These are phyloP conservation scores for Arthrobotrys megalospora DNA, from an alignment of 2,329 filamentous ascomycete species.

Conservation along the genomic window DNA sequence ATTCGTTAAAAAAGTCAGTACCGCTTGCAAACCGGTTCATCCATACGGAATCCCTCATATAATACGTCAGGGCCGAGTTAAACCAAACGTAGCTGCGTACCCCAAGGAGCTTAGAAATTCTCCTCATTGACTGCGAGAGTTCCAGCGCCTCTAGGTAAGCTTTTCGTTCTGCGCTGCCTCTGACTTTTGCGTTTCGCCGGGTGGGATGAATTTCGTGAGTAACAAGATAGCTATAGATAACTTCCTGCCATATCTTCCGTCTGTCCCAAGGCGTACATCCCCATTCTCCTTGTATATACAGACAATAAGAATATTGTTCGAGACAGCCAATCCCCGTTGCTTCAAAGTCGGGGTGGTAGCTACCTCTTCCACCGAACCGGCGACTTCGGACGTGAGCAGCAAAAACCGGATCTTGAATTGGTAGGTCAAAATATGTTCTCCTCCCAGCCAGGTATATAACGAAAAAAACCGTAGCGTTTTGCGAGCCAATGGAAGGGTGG, in stretches of 20 bases:
- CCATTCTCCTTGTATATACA: background rate
- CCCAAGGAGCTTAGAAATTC: background rate
- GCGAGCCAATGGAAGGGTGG: background rate
- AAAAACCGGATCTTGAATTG: conserved; percentile 17
- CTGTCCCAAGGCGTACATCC: conserved; percentile 2
- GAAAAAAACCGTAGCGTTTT: background rate
- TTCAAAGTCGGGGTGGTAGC: conserved; percentile 14
- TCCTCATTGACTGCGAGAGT: background rate
- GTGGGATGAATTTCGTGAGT: too few relatives aligned
- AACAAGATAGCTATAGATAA: background rate
- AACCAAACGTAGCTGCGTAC: background rate
- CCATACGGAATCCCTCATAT: too few relatives aligned
- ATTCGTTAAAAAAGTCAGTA: background rate
- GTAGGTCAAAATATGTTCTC: background rate
- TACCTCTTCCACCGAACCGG: too few relatives aligned
- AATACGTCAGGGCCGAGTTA: background rate
- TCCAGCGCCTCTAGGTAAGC: background rate
- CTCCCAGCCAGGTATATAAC: background rate
- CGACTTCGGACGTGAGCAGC: background rate
- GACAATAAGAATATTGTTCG: background rate
- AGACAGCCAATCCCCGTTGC: conserved; percentile 10
- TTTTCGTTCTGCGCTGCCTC: too few relatives aligned
- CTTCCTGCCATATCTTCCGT: background rate
- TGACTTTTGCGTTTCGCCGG: too few relatives aligned
- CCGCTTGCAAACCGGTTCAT: too few relatives aligned